Base-by-base conservation (phyloP, 140 eudicot genomes). In the Bidens hawaiensis region DNA sequence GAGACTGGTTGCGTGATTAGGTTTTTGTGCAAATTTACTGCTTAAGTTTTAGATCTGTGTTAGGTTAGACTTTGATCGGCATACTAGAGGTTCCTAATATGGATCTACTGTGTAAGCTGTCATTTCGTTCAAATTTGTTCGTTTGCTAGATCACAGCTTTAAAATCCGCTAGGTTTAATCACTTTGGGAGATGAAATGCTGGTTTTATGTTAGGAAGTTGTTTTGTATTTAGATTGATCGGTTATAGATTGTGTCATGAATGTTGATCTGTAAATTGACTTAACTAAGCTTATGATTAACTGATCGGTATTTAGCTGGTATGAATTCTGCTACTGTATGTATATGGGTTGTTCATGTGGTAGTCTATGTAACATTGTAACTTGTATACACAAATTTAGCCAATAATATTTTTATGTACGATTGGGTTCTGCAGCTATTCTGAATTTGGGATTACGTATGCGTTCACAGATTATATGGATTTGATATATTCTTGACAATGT, bases 31-130 rank as follows among this genome's bases (percentile, higher is more conserved):
- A 5, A 16, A 33, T 36, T 71, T 33, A 6, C 21, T 60, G 49
- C 12, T 34, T 19, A 12, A 33, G 0, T 15, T 11, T 41, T 33
- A 42, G 27, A 36, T 23, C 52, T 52, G 19, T 30, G 63, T 60
- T 60, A 16, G 17, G 2, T 40, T n/a, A 30, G 52, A 11, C 19
- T 42, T 49, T 63, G 70, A 71, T 71, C 71, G 52, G 62, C 61
- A 51, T 56, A 15, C 9, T 15, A 8, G 23, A 51, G 56, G 45
- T 13, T 61, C 36, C 11, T 13, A 50, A 50, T 60, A 19, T 73
- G 18, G 67, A 64, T 72, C 61, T 64, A 64, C 33, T 40, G 30
- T 72, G 27, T 64, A 10, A 15, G 6, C 31, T 17, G 54, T 54
- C 43, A 22, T 15, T 42, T 30, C 27, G 13, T 62, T 21, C 12